Evolutionary conservation across 2,329 filamentous ascomycete genomes (phyloP), one percentile per base, ranked within the genome.

Genomic region (Claviceps paspali): DNA sequence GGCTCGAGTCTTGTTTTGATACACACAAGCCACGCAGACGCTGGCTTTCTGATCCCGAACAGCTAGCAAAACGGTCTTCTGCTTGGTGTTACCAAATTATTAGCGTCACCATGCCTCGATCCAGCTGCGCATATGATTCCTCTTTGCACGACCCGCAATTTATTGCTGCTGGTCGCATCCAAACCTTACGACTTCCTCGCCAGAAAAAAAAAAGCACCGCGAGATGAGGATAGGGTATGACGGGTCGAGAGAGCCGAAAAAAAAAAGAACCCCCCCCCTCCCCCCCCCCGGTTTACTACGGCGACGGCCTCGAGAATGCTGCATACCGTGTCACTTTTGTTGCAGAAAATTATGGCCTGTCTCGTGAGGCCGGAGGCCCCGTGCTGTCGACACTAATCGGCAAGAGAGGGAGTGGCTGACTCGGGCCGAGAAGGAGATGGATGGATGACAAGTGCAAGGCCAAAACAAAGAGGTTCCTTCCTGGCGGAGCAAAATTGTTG

Each of bases 281-380:
- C n/a, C n/a, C n/a, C n/a, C n/a, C 9, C 15, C 33, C 28, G 28
- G 24, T n/a, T 29, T 17, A 14, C n/a, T n/a, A 6, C 6, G 15
- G 21, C 11, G 33, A 15, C n/a, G 38, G 18, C n/a, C 26, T 11
- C 6, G 22, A 22, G 17, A 17, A 23, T 23, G 17, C 19, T 30
- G 34, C 12, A 24, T 33, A 11, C 23, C 29, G 23, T 21, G 30
- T 14, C 26, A 29, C 33, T 28, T n/a, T 28, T 10, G 15, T 18
- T 12, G 28, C 31, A 21, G 11, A 29, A 29, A 17, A 26, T 14
- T 26, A 24, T 21, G 8, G 18, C 26, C 19, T 8, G 17, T 27
- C 9, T 33, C 17, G 24, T 29, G 14, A 33, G 33, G 10, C 30
- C 38, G 33, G 38, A 36, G 22, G n/a, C 30, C 14, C 30, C 34